Evolutionary conservation across 805 yeast genomes (phyloP), one percentile per base, ranked within the genome.

Genomic region (Metschnikowia kunwiensis): DNA sequence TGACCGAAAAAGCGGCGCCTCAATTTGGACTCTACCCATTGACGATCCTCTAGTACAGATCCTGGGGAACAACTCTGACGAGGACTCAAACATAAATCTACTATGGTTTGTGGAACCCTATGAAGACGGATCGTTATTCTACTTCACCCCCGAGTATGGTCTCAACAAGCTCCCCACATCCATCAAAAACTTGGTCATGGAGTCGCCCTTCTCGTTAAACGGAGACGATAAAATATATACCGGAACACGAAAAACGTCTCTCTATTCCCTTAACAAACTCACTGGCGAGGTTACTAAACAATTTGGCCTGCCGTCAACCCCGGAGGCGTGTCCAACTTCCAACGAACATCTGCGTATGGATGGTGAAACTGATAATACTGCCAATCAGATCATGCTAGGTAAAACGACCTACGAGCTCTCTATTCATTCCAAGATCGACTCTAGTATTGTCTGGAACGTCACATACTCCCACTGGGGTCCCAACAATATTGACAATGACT

Each of bases 71-170:
- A 22, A 12, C 20, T 26, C 35, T 39, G 27, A 35, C 12, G 40
- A 23, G 1, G 49, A 36, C 24, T 19, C 53, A 8, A 49, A 43
- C 7, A 43, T 60, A 5, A 64, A 63, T 43, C 55, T 62, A 34
- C 75, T 82, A 0, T 85, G 97, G 91, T 80, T 91, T 34, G 91
- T 93, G 1, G 98, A 93, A 49, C 97, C 97, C 0, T 75, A 73
- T 46, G 81, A 80, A 4, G 95, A 85, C 40, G 98, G 98, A 1
- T 67, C 81, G 0, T 66, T 93, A 3, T 89, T 81, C 57, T 86
- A 80, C 54, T 91, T 91, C 60, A 80, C 85, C 11, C 78, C 80
- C 12, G 76, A 75, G 22, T 64, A 62, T 15, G 97, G 97, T 0
- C 60, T 93, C 16, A 86, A 84, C 52, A 82, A 77, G 53, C 68